phyloP scores from a whole-genome alignment of 495 filamentous ascomycete genomes.

The Neurospora pannonica region DNA sequence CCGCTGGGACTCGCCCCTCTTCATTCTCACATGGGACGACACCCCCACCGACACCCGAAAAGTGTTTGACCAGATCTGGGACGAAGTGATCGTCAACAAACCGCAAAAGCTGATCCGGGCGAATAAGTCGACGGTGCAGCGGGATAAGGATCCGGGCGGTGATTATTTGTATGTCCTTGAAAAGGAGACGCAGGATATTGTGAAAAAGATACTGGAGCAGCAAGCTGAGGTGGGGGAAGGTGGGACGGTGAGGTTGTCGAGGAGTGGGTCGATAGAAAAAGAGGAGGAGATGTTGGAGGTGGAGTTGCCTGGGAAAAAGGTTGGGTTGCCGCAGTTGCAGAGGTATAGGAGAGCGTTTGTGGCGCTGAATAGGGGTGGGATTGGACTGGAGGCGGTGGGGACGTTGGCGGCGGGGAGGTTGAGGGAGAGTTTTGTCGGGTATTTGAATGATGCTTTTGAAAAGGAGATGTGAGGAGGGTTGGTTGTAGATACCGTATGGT shows the following conservation, averaged over 20 bases:
- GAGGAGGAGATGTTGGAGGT: conserved; percentile 34
- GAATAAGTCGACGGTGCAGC: conserved; percentile 72
- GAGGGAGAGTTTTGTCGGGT: conserved; percentile 59
- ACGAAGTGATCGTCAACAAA: conserved; percentile 52
- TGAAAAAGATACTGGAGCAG: conserved; percentile 64
- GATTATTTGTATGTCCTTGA: conserved; percentile 82
- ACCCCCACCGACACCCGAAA: conserved; percentile 36
- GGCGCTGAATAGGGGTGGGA: conserved; percentile 54
- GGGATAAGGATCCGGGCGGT: conserved; percentile 50
- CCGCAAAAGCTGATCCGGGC: conserved; percentile 54
- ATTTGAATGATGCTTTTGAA: conserved; percentile 60
- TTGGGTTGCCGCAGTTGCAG: conserved; percentile 71
- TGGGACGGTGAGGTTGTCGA: conserved; percentile 29
- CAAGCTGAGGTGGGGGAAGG: conserved; percentile 58
- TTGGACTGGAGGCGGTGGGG: conserved; percentile 37
- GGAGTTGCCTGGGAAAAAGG: conserved; percentile 48
- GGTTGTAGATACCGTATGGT: not conserved
- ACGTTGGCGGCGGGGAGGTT: conserved; percentile 45
- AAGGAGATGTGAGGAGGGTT: conserved; percentile 26
- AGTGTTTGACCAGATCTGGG: conserved; percentile 59
- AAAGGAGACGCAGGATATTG: conserved; percentile 70
- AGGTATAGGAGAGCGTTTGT: conserved; percentile 80
- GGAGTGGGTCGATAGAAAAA: conserved; percentile 19
- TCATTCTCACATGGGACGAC: conserved; percentile 80
- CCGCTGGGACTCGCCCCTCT: conserved; percentile 90